phyloP scores from a whole-genome alignment of 1,284 basidiomycete species.

The Puccinia triticina region DNA sequence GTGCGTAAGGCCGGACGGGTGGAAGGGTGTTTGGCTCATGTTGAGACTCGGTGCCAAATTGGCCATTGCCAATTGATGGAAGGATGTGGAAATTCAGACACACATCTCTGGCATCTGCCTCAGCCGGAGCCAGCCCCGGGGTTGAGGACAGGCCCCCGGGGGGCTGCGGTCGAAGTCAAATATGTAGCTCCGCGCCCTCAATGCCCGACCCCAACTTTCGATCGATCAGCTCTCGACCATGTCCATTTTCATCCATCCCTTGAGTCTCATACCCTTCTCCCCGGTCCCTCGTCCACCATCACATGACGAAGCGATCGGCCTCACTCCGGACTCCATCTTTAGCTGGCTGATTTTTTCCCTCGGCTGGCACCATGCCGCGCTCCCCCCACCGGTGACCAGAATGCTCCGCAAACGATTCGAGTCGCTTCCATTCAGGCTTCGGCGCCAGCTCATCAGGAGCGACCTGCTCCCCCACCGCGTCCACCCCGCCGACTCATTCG shows the following conservation, averaged over 20 bases:
- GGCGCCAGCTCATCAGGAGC: background rate
- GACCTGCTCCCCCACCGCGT: conserved; percentile 23
- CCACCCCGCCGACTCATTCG: background rate
- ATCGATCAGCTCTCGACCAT: no score
- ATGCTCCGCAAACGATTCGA: background rate
- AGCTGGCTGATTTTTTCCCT: background rate
- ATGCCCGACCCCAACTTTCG: no score
- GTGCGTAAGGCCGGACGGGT: no score
- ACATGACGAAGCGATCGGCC: background rate
- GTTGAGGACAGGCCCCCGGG: no score
- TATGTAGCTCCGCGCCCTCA: no score
- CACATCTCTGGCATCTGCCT: no score
- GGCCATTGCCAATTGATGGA: no score
- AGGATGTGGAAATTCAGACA: no score
- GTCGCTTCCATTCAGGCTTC: background rate
- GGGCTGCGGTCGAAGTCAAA: no score
- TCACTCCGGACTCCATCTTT: conserved; percentile 1
- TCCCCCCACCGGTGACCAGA: background rate
- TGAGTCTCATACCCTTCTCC: background rate
- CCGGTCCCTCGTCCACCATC: background rate
- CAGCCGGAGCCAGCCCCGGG: no score
- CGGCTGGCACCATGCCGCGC: conserved; percentile 15
- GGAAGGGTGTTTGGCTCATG: no score
- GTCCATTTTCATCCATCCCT: background rate
- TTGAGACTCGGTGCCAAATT: no score